Evolutionary conservation across 768 basidiomycete genomes (phyloP), one percentile per base, ranked within the genome.

Genomic region (Auriculariales sp.): DNA sequence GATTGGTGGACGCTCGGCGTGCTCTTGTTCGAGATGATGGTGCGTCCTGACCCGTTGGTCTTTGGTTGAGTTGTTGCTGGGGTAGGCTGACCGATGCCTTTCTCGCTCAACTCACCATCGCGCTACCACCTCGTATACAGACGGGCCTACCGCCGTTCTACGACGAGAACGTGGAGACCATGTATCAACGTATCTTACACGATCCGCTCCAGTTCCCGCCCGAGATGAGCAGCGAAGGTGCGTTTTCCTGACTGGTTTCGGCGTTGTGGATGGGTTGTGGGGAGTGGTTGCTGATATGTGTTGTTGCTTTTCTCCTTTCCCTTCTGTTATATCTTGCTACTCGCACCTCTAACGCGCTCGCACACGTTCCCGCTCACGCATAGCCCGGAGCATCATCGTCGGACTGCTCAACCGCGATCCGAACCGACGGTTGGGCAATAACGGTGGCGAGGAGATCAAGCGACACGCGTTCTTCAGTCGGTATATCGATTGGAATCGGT

Each of bases 1-100:
- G 94, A 99, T 60, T 99, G 94, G 94, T 93, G 89, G 94, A 98
- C 94, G 1, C 72, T 97, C 3, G 95, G 94, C 30, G 93, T 98
- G 17, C 73, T 99, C 48, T 73, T 98, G 36, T 98, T 90, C 60
- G 94, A 99, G 68, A 94, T 97, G 86, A 88, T 89, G 86, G 85
- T 81, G 49, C 22, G 69, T 58, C 27, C 47, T 32, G 27, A 33
- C 5, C 4, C 10, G 49, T 49, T n/a, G 24, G 24, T 46, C 12
- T 46, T n/a, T n/a, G n/a, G n/a, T n/a, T n/a, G n/a, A n/a, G n/a
- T n/a, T n/a, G n/a, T n/a, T n/a, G n/a, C n/a, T 25, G 24, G 24
- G 12, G 15, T 25, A 14, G 2, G 24, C 24, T 17, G 11, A 11
- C 5, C 45, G 49, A 22, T 42, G 11, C 25, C 33, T 46, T 46